phyloP scores from a whole-genome alignment of 306 rosid genomes.

The Inga oerstediana region DNA sequence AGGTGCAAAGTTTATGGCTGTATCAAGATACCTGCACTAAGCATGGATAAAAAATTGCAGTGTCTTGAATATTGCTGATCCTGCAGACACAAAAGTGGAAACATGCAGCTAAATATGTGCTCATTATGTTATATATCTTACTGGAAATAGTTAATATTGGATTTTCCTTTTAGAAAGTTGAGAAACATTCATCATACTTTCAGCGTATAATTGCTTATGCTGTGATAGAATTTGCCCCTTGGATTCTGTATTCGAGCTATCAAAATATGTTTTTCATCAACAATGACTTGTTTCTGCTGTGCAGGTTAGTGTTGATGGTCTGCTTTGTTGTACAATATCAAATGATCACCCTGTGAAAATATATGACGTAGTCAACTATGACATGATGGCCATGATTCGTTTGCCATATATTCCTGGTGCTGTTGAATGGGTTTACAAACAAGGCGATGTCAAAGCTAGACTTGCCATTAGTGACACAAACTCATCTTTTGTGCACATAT shows the following conservation, averaged over 20 bases:
- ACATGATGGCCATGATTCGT: constrained; percentile 99
- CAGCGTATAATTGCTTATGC: background rate
- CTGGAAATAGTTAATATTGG: background rate
- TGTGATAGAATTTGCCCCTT: background rate
- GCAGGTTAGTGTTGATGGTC: constrained; percentile 98
- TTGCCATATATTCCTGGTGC: constrained; percentile 81
- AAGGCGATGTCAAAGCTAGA: constrained; percentile 92
- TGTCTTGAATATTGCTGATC: background rate
- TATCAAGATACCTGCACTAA: background rate
- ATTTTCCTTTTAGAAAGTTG: background rate
- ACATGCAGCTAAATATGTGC: background rate
- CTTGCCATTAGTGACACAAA: constrained; percentile 81
- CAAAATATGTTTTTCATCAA: constrained; percentile 48
- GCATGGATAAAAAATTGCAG: background rate
- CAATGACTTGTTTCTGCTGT: constrained; percentile 65
- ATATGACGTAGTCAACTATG: constrained; percentile 94
- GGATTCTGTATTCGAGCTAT: constrained; percentile 23
- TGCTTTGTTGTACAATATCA: constrained; percentile 96
- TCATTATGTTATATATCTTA: background rate
- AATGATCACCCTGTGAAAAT: constrained; percentile 83
- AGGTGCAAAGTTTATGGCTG: background rate
- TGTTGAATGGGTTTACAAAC: constrained; percentile 95
- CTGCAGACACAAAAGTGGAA: background rate
- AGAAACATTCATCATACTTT: background rate
- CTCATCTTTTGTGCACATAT: constrained; percentile 82